Conservation (phyloP, 2,329 filamentous ascomycete genomes). For the Moelleriella libera region DNA sequence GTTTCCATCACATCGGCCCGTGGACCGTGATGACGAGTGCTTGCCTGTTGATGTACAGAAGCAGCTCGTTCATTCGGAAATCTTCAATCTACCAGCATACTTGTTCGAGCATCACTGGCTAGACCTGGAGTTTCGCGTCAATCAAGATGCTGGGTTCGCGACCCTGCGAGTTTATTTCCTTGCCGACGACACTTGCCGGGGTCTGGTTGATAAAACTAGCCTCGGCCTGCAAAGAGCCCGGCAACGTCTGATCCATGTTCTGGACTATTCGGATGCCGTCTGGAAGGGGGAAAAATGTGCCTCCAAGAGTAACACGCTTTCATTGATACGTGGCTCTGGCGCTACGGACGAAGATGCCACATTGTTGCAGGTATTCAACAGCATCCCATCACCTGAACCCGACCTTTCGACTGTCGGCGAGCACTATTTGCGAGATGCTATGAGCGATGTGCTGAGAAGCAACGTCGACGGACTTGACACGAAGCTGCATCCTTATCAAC, state of each 20-base stretch:
- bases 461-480: conserved; percentile 46
- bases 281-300: conserved; percentile 34
- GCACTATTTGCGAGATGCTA: conserved; percentile 33
- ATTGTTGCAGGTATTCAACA: conserved; percentile 60
- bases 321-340: background rate
- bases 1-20: background rate
- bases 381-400: conserved; percentile 53
- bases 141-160: conserved; percentile 8
- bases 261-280: conserved; percentile 40
- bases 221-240: conserved; percentile 29
- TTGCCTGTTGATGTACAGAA: conserved; percentile 12
- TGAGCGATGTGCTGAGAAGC: conserved; percentile 40
- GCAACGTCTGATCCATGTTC: conserved; percentile 28
- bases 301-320: background rate
- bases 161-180: conserved; percentile 45
- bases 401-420: conserved; percentile 31
- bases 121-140: conserved; percentile 22
- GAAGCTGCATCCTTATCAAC: conserved; percentile 63
- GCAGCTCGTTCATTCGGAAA: conserved; percentile 12
- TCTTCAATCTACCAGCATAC: conserved; percentile 10
- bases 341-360: conserved; percentile 31
- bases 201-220: conserved; percentile 33
- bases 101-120: conserved; percentile 28
- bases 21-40: conserved; percentile 5
- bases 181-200: conserved; percentile 48